Evolutionary conservation across 208 protist genomes (phyloP).

Genomic region (Angomonas ambiguus): DNA sequence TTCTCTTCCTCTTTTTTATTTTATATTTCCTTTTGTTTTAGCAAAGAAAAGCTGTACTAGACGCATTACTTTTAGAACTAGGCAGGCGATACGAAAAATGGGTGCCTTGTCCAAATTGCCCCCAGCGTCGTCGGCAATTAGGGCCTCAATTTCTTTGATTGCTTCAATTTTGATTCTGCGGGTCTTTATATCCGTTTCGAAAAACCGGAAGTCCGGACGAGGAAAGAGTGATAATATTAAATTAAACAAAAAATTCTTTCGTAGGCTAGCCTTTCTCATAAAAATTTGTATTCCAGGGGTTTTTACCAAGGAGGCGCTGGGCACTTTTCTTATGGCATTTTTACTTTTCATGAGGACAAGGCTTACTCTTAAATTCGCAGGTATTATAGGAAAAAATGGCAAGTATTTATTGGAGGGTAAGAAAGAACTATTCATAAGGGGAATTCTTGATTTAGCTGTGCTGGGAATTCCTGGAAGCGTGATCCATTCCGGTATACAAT

Average conservation of each 20-base stretch:
- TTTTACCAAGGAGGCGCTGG: conserved; percentile 43
- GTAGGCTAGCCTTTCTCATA: conserved; percentile 47
- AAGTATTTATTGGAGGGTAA: conserved; percentile 55
- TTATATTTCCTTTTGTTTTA: no score
- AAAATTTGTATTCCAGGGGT: conserved; percentile 58
- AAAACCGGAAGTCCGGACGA: background rate
- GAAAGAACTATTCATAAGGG: conserved; percentile 54
- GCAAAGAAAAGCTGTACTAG: no score
- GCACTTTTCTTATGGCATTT: conserved; percentile 29
- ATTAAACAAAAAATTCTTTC: conserved; percentile 47
- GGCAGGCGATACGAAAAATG: background rate
- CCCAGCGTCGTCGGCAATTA: background rate
- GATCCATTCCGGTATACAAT: conserved; percentile 52
- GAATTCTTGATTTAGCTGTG: conserved; percentile 57
- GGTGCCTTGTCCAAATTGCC: background rate
- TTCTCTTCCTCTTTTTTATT: no score
- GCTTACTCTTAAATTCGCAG: conserved; percentile 61
- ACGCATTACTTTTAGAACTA: no score
- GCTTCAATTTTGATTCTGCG: background rate
- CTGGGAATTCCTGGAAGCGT: conserved; percentile 66
- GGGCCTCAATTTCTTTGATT: background rate
- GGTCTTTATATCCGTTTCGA: background rate
- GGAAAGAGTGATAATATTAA: conserved; percentile 9
- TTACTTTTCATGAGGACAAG: conserved; percentile 55
- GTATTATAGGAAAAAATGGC: conserved; percentile 41